Conservation (phyloP, 1,284 basidiomycete species). For the Cryptococcus sp. region DNA sequence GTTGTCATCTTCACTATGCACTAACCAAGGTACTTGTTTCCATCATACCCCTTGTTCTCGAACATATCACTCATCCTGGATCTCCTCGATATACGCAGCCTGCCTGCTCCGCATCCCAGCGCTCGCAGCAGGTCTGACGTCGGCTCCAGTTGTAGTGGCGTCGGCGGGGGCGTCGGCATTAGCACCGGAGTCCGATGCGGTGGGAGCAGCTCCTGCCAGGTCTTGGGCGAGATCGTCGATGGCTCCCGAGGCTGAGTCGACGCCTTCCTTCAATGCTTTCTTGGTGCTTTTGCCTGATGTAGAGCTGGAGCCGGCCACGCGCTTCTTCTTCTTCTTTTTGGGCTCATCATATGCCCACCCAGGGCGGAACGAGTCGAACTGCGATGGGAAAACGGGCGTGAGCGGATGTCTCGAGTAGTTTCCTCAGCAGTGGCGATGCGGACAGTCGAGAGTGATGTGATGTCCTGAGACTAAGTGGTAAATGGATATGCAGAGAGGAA, state of each 20-base stretch:
- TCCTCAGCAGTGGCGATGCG: background rate
- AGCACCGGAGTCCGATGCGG: conserved; percentile 9
- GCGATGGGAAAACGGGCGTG: conserved; percentile 1
- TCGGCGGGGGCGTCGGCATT: conserved; percentile 11
- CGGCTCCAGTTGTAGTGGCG: conserved; percentile 9
- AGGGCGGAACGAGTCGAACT: conserved; percentile 98
- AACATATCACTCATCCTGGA: conserved; percentile 35
- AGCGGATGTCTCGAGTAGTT: background rate
- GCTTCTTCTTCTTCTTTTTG: conserved; percentile 74
- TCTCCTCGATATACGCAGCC: conserved; percentile 46
- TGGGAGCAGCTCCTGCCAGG: conserved; percentile 4
- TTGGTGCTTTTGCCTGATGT: conserved; percentile 15
- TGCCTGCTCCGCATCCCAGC: conserved; percentile 23
- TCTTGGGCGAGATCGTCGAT: background rate
- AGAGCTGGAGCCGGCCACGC: background rate
- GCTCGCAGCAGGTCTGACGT: background rate
- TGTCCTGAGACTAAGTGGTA: background rate
- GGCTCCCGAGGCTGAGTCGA: background rate
- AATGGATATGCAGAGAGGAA: conserved; percentile 1
- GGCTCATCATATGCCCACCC: conserved; percentile 97
- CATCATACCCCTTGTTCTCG: background rate
- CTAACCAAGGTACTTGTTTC: too few species aligned
- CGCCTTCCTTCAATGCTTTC: conserved; percentile 1
- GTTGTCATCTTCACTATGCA: background rate
- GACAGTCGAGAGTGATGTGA: conserved; percentile 8